Conservation (phyloP, 129 eudicot genomes). For the Cynara cardunculus region DNA sequence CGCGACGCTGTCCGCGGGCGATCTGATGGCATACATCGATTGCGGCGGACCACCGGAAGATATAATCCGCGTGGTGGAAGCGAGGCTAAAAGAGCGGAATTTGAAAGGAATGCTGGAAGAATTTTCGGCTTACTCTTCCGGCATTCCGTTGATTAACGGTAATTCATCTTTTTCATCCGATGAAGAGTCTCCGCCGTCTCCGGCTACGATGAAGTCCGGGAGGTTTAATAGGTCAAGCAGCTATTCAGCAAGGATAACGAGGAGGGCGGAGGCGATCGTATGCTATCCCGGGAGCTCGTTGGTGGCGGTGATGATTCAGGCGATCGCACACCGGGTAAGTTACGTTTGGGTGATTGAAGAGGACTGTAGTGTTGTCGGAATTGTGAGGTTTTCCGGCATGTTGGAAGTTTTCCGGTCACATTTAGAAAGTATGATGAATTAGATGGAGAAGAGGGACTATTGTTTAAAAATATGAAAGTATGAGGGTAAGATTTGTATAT, state of each 20-base stretch:
- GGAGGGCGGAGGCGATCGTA: constrained; percentile 69
- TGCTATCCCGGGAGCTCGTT: constrained; percentile 74
- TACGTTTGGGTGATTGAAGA: constrained; percentile 91
- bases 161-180: constrained; percentile 35
- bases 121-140: constrained; percentile 25
- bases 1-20: constrained; percentile 70
- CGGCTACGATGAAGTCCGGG: constrained; percentile 24
- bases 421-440: constrained; percentile 47
- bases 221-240: constrained; percentile 52
- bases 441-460: not conserved
- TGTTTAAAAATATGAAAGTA: not conserved
- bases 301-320: constrained; percentile 93
- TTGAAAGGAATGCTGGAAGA: constrained; percentile 60
- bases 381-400: constrained; percentile 64
- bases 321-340: constrained; percentile 70
- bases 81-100: constrained; percentile 49
- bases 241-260: constrained; percentile 61
- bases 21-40: constrained; percentile 78
- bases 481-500: constrained; percentile 28
- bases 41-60: constrained; percentile 85
- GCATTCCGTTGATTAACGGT: constrained; percentile 6
- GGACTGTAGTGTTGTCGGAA: constrained; percentile 61
- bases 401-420: constrained; percentile 53
- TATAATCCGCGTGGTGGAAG: constrained; percentile 45
- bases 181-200: constrained; percentile 36